Percentiles rank a stretch among this genome's conserved stretches.
Evolutionary conservation across 192 early-diverging fungal genomes (phyloP).

Genomic region (Coemansia aciculifera): DNA sequence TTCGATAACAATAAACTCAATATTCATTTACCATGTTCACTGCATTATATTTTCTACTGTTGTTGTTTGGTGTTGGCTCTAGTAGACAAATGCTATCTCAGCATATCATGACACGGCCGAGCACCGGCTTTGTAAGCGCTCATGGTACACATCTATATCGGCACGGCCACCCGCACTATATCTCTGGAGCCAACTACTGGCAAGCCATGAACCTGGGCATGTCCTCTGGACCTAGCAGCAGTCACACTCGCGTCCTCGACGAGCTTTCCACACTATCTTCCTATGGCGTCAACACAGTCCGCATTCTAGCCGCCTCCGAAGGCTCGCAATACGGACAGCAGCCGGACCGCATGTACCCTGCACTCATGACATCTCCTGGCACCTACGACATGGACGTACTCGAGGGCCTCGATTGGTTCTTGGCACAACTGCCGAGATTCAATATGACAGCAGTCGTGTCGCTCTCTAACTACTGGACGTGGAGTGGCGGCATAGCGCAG

Average conservation of each 20-base stretch:
- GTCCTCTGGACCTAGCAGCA: constrained; percentile 42
- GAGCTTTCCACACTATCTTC: constrained; percentile 55
- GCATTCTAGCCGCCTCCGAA: constrained; percentile 65
- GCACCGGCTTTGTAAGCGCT: constrained; percentile 46
- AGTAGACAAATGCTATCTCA: neutral
- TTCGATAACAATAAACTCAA: neutral
- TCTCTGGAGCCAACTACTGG: constrained; percentile 72
- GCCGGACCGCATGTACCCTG: constrained; percentile 61
- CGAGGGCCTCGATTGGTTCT: constrained; percentile 63
- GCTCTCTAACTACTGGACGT: constrained; percentile 69
- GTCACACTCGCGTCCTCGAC: constrained; percentile 55
- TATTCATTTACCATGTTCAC: neutral
- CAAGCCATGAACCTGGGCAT: constrained; percentile 72
- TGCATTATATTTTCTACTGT: neutral
- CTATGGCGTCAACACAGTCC: constrained; percentile 61
- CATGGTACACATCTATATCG: constrained; percentile 40
- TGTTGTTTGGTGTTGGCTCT: neutral
- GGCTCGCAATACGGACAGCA: constrained; percentile 56
- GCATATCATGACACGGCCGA: neutral
- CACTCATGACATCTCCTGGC: constrained; percentile 58
- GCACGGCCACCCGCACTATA: constrained; percentile 28
- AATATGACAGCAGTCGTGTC: constrained; percentile 63
- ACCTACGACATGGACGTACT: constrained; percentile 60
- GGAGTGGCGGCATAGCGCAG: constrained; percentile 68
- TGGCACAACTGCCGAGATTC: constrained; percentile 56